Evolutionary conservation across 495 filamentous ascomycete species (phyloP), one percentile per base, ranked within the genome.

Genomic region (Clohesyomyces aquaticus): DNA sequence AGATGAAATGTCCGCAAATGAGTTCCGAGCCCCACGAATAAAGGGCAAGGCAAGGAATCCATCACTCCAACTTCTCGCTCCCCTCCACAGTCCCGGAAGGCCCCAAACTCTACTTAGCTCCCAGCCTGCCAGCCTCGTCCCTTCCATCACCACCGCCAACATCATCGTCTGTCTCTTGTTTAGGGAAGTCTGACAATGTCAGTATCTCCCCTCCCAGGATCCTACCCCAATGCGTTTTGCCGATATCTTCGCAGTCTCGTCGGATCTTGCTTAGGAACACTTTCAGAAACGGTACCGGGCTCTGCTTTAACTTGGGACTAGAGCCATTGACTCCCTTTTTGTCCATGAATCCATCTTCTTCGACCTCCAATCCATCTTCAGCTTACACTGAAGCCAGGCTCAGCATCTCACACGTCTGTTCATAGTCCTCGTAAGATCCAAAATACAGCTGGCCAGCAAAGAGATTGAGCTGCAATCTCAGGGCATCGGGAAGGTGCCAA

Each of bases 371-470:
- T 19, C 68, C 71, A 59, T 75, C 68, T n/a, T 66, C 50, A 0
- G 74, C 71, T 3, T 66, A 66, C 35, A 71, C 63, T 6, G 63
- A 45, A 0, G 74, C 64, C 6, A 82, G 71, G 1, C 84, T 82
- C 0, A 91, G 71, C 59, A 82, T 85, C 0, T 73, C 61, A 61
- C 84, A 88, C 1, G 84, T 46, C 9, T 66, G 57, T 10, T 74
- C 43, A 67, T 89, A 91, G 47, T 88, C 79, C 1, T 72, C 54
- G 53, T 78, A 84, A 0, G 76, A 77, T 12, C 55, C 55, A 8
- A 91, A 72, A 71, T 88, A 91, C 0, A 90, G 77, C 59, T 87
- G 83, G 10, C 88, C 87, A 0, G 88, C 78, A 66, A 90, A 91
- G 4, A 91, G 76, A 63, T 87, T 87, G 12, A 90, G 77, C 27